phyloP scores from a whole-genome alignment of 257 asterid species.

The Solanum tarapatanum region DNA sequence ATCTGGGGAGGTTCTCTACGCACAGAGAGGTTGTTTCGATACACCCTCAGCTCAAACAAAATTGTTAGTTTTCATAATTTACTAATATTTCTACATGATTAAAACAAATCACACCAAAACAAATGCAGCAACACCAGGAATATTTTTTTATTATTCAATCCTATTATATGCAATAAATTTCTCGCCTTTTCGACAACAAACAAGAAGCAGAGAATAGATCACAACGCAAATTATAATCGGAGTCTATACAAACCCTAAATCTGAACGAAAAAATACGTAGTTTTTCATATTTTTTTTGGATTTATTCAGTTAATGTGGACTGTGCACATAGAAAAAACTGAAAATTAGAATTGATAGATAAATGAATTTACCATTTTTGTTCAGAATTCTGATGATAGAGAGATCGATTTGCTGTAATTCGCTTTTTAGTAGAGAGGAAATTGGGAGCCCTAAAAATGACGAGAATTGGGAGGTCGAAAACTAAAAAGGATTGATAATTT shows the following conservation, averaged over 20 bases:
- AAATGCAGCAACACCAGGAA: not conserved
- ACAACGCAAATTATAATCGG: not conserved
- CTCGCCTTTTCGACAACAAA: not conserved
- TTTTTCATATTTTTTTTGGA: not conserved
- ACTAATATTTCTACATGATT: not conserved
- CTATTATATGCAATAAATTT: not conserved
- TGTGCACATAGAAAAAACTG: not conserved
- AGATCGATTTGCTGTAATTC: not conserved
- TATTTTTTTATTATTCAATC: not conserved
- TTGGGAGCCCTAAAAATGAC: not conserved
- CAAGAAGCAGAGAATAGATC: not conserved
- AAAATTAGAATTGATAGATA: not conserved
- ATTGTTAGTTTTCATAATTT: not conserved
- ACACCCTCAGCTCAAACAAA: not conserved
- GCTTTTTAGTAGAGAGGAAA: not conserved
- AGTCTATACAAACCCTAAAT: not conserved
- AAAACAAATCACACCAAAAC: not conserved
- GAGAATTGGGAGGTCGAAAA: not conserved
- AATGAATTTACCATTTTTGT: not conserved
- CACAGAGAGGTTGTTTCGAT: not conserved
- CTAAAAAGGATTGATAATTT: not conserved
- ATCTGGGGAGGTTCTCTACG: fast-evolving
- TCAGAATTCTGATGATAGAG: not conserved
- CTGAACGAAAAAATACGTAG: not conserved
- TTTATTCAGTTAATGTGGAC: not conserved